Conservation (phyloP, 768 basidiomycete genomes). For the Hirschioporus abietinus region DNA sequence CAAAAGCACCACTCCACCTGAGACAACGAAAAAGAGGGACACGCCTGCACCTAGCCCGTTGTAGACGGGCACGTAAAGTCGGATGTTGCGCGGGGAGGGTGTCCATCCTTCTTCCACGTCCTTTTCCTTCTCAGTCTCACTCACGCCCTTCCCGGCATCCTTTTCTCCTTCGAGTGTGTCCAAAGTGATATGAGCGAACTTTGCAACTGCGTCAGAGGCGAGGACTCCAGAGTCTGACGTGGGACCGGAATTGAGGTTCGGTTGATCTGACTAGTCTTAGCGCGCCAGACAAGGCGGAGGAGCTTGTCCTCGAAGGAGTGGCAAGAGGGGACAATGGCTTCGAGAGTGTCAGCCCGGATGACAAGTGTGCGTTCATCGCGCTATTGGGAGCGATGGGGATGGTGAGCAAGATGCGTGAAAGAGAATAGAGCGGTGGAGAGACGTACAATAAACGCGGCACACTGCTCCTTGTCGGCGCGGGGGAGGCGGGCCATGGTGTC, state of each 20-base stretch:
- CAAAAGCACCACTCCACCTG: slow-evolving; percentile 5
- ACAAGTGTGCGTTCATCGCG: slow-evolving; percentile 79
- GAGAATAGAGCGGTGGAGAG: neutral
- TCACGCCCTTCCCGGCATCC: too few species aligned
- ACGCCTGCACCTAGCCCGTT: slow-evolving; percentile 23
- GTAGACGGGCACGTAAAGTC: slow-evolving; percentile 32
- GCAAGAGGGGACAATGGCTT: slow-evolving; percentile 67
- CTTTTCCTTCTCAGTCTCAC: too few species aligned
- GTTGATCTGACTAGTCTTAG: slow-evolving; percentile 14
- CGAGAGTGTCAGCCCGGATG: slow-evolving; percentile 83
- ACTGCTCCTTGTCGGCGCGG: slow-evolving; percentile 85
- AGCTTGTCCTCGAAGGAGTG: slow-evolving; percentile 66
- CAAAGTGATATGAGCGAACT: slow-evolving; percentile 20
- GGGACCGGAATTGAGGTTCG: slow-evolving; percentile 21
- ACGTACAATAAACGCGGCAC: slow-evolving; percentile 81
- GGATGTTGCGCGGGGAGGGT: slow-evolving; percentile 5
- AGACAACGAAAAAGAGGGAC: slow-evolving; percentile 8
- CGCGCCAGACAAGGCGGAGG: slow-evolving; percentile 76
- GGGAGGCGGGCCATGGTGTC: slow-evolving; percentile 63
- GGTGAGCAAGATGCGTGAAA: slow-evolving; percentile 5
- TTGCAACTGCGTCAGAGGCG: slow-evolving; percentile 28
- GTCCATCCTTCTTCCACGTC: slow-evolving; percentile 15
- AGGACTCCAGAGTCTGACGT: slow-evolving; percentile 33
- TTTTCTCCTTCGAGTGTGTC: too few species aligned
- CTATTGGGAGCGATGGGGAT: slow-evolving; percentile 39